phyloP scores from a whole-genome alignment of 129 eudicot genomes.

The Chrysanthemum seticuspe region DNA sequence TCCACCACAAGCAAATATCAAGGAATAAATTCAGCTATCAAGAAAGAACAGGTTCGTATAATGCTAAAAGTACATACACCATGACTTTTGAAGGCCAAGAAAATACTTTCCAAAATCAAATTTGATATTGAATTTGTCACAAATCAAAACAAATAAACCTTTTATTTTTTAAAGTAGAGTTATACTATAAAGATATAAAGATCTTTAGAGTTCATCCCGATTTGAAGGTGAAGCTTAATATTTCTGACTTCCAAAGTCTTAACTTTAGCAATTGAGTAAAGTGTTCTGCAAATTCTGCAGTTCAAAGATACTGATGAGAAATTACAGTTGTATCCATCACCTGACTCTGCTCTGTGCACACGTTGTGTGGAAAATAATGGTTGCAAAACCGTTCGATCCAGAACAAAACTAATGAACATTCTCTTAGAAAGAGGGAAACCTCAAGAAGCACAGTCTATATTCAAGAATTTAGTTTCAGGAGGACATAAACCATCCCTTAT shows the following conservation, averaged over 20 bases:
- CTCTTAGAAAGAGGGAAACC: constrained; percentile 46
- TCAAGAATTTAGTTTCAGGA: constrained; percentile 41
- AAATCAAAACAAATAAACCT: not conserved
- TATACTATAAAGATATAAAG: not conserved
- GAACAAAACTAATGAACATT: constrained; percentile 52
- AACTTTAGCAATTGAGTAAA: not conserved
- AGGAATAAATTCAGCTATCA: constrained; percentile 4
- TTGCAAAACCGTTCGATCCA: constrained; percentile 49
- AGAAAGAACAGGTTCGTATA: constrained; percentile 15
- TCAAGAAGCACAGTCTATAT: constrained; percentile 42
- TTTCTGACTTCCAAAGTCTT: not conserved
- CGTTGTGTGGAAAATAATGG: constrained; percentile 33
- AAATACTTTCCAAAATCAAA: not conserved
- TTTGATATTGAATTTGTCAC: not conserved
- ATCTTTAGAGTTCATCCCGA: not conserved
- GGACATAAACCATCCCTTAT: constrained; percentile 60
- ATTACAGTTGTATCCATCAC: constrained; percentile 36
- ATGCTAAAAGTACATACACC: not conserved
- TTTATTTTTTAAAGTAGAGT: not conserved
- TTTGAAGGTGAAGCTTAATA: not conserved
- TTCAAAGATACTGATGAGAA: constrained; percentile 8
- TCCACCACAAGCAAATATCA: not conserved
- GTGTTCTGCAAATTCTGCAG: not conserved
- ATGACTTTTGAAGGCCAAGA: not conserved
- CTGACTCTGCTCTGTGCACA: constrained; percentile 36